Conservation (phyloP, 1,139 yeast genomes). For the Taphrina flavorubra region DNA sequence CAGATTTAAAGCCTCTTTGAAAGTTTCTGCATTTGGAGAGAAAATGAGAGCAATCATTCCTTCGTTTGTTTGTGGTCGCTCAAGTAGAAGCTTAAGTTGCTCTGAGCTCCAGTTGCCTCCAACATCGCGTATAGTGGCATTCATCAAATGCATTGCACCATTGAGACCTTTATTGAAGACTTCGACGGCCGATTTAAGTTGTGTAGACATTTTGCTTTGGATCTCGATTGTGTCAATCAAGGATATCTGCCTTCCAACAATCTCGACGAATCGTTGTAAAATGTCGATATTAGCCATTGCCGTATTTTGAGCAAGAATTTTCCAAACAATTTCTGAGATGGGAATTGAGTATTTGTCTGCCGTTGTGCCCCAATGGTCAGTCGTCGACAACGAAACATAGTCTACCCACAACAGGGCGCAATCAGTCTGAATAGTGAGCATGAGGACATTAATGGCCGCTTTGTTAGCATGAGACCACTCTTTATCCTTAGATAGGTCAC, state of each 20-base stretch:
- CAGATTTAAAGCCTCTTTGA: slow-evolving; percentile 71
- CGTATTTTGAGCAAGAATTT: slow-evolving; percentile 9
- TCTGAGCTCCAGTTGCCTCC: slow-evolving; percentile 52
- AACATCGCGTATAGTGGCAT: slow-evolving; percentile 52
- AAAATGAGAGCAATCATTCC: slow-evolving; percentile 47
- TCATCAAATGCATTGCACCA: slow-evolving; percentile 44
- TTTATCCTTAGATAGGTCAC: not conserved
- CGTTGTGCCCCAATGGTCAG: slow-evolving; percentile 49
- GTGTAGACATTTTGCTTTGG: slow-evolving; percentile 25
- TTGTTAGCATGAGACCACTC: slow-evolving; percentile 6
- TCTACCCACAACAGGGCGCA: slow-evolving; percentile 29
- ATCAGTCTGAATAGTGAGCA: slow-evolving; percentile 28
- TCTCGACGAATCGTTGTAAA: slow-evolving; percentile 25
- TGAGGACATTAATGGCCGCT: slow-evolving; percentile 13
- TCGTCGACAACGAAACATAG: slow-evolving; percentile 46
- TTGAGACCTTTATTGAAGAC: slow-evolving; percentile 40
- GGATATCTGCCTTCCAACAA: slow-evolving; percentile 30
- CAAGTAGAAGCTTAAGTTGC: slow-evolving; percentile 56
- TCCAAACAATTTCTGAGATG: slow-evolving; percentile 13
- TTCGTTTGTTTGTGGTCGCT: slow-evolving; percentile 49
- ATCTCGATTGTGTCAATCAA: slow-evolving; percentile 35
- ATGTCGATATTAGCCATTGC: slow-evolving; percentile 24
- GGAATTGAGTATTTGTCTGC: slow-evolving; percentile 19
- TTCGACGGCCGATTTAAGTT: slow-evolving; percentile 11
- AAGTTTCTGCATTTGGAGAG: slow-evolving; percentile 48